Evolutionary conservation across 2,329 filamentous ascomycete genomes (phyloP).

Genomic region (Scedosporium aurantiacum): DNA sequence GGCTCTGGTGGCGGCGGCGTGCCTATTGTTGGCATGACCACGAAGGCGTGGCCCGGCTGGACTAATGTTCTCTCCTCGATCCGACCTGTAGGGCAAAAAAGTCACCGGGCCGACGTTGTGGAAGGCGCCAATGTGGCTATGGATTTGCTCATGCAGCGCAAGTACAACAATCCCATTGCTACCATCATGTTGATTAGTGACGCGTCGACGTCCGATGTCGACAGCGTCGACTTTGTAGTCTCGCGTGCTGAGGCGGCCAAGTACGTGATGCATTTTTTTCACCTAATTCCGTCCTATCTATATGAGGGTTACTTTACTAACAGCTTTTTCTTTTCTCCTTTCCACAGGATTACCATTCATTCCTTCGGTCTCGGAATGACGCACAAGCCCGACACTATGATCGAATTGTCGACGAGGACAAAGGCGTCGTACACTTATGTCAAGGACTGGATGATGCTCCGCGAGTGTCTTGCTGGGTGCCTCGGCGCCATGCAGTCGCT

Average conservation of each 20-base stretch:
- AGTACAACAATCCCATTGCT: conserved; percentile 88
- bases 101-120: conserved; percentile 87
- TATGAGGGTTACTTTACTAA: neutral
- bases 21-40: conserved; percentile 95
- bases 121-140: conserved; percentile 97
- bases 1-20: conserved; percentile 89
- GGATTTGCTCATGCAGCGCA: conserved; percentile 96
- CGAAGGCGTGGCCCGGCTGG: conserved; percentile 90
- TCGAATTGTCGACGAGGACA: conserved; percentile 86
- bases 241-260: conserved; percentile 95
- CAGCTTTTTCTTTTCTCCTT: too few species aligned
- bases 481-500: conserved; percentile 83
- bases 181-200: conserved; percentile 96
- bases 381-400: conserved; percentile 98
- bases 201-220: conserved; percentile 84
- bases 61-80: conserved; percentile 75
- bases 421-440: conserved; percentile 98
- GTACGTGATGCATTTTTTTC: conserved; percentile 40
- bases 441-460: conserved; percentile 99
- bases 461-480: conserved; percentile 89
- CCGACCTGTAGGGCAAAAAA: conserved; percentile 91
- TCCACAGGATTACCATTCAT: conserved; percentile 74
- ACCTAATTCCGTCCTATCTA: conserved; percentile 7
- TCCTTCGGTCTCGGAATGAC: conserved; percentile 94
- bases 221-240: conserved; percentile 95